phyloP scores from a whole-genome alignment of 257 asterid species.

The Asclepias syriaca region DNA sequence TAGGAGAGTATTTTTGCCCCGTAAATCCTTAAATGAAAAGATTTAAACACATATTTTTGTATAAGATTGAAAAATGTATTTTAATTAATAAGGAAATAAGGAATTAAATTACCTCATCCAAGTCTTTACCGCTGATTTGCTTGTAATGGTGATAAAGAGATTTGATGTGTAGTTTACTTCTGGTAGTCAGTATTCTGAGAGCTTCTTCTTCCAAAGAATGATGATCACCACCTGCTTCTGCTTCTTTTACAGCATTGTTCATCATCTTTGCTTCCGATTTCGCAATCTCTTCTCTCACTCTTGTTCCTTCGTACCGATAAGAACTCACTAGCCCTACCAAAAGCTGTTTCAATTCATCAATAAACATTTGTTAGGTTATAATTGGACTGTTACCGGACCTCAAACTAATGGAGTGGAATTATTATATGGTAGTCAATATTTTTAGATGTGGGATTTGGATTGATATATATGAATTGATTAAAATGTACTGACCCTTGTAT shows the following conservation, averaged over 20 bases:
- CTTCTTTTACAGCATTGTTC: slow-evolving; percentile 31
- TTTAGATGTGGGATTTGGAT: no score
- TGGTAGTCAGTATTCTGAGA: slow-evolving; percentile 55
- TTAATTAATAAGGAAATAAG: no score
- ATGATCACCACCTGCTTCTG: slow-evolving; percentile 11
- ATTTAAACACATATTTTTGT: no score
- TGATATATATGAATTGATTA: no score
- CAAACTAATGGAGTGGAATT: no score
- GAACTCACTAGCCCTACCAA: slow-evolving; percentile 66
- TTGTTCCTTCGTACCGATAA: slow-evolving; percentile 80
- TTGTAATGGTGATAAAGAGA: slow-evolving; percentile 55
- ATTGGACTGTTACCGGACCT: no score
- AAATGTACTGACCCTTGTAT: slow-evolving; percentile 38
- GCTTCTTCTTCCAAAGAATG: slow-evolving; percentile 42
- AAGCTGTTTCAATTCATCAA: slow-evolving; percentile 36
- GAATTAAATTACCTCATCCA: slow-evolving; percentile 55
- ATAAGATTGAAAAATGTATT: no score
- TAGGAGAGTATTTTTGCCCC: slow-evolving; percentile 19
- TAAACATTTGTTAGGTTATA: no score
- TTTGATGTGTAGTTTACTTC: slow-evolving; percentile 71
- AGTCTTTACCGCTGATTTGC: slow-evolving; percentile 45
- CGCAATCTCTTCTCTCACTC: slow-evolving; percentile 46
- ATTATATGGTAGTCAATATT: no score
- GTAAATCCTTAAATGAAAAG: slow-evolving; percentile 36
- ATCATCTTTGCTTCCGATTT: slow-evolving; percentile 64